phyloP scores from a whole-genome alignment of 257 asterid species.

The Verbena officinalis region DNA sequence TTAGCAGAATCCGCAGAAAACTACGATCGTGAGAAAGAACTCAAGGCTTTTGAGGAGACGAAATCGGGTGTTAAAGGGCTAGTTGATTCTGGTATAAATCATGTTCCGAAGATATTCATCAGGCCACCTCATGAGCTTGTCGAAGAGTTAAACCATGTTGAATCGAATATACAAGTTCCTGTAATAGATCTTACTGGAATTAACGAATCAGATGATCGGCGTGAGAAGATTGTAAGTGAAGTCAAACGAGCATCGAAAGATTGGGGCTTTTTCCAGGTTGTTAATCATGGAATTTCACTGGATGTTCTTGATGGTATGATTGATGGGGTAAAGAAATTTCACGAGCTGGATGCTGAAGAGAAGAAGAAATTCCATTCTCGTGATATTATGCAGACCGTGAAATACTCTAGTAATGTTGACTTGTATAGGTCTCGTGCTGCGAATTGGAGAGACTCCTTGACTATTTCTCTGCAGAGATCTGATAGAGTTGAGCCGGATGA shows the following conservation, averaged over 20 bases:
- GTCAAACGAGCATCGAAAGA: conserved; percentile 51
- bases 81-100: conserved; percentile 40
- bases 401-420: conserved; percentile 57
- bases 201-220: conserved; percentile 15
- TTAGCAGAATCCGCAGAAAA: background rate
- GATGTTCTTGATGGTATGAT: conserved; percentile 54
- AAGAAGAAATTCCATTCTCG: conserved; percentile 45
- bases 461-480: conserved; percentile 31
- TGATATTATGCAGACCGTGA: conserved; percentile 46
- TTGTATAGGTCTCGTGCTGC: conserved; percentile 52
- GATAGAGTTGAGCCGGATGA: conserved; percentile 43
- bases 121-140: conserved; percentile 48
- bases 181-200: conserved; percentile 47
- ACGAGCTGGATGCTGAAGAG: conserved; percentile 55
- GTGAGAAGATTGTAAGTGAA: conserved; percentile 29
- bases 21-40: conserved; percentile 32
- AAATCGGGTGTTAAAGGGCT: conserved; percentile 57
- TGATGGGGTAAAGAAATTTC: conserved; percentile 53
- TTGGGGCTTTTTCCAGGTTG: conserved; percentile 66
- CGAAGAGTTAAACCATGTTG: conserved; percentile 27
- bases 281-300: conserved; percentile 59
- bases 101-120: conserved; percentile 45
- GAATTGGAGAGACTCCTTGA: conserved; percentile 70
- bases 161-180: conserved; percentile 40
- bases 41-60: conserved; percentile 45